Evolutionary conservation across 495 filamentous ascomycete genomes (phyloP).

Genomic region (Penicillium silybi): DNA sequence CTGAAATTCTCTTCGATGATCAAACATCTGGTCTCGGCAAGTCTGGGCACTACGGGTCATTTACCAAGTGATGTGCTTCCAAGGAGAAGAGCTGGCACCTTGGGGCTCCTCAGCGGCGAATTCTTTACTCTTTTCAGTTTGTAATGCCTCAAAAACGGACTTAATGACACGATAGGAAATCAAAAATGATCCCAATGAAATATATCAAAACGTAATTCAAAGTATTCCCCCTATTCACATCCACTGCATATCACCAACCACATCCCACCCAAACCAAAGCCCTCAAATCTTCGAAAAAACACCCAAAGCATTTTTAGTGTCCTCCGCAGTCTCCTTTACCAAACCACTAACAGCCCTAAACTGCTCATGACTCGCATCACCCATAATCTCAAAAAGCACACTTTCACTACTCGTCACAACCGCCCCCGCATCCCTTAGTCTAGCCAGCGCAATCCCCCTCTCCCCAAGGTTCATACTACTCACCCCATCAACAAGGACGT

Average conservation of each 20-base stretch:
- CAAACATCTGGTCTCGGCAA: no score
- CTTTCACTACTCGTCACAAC: conserved; percentile 86
- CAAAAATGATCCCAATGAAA: background rate
- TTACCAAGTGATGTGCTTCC: background rate
- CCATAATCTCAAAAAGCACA: conserved; percentile 88
- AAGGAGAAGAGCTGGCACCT: background rate
- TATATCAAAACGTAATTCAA: background rate
- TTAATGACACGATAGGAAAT: background rate
- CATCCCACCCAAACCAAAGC: conserved; percentile 32
- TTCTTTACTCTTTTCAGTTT: background rate
- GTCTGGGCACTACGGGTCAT: background rate
- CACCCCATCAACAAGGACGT: conserved; percentile 87
- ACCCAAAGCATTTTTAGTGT: conserved; percentile 61
- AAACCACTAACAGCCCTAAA: conserved; percentile 69
- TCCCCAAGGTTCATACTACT: conserved; percentile 81
- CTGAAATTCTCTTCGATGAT: background rate
- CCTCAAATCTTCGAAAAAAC: conserved; percentile 65
- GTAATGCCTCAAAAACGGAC: background rate
- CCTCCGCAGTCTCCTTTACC: conserved; percentile 71
- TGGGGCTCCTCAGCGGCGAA: background rate
- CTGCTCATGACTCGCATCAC: conserved; percentile 68
- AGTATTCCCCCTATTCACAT: background rate
- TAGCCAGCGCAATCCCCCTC: conserved; percentile 68
- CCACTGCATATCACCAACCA: background rate
- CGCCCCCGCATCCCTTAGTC: conserved; percentile 73